Conservation (phyloP, 352 stramenopile species). For the Sclerospora graminicola region DNA sequence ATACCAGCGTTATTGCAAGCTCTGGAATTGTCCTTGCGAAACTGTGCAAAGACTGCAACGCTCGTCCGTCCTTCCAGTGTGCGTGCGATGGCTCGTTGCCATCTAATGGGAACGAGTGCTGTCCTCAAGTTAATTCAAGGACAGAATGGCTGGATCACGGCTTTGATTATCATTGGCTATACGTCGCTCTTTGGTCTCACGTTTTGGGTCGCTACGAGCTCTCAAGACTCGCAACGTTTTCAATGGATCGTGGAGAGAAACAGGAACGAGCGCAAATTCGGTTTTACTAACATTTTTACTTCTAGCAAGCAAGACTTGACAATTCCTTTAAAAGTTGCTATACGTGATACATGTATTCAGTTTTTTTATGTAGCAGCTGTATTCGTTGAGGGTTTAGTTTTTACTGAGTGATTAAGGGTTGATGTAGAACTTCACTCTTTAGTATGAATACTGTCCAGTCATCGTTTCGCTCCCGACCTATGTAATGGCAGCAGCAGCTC, state of each 20-base stretch:
- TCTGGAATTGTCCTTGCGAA: constrained; percentile 24
- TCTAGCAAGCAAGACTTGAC: too few relatives aligned
- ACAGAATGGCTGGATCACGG: constrained; percentile 18
- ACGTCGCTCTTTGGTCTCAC: constrained; percentile 20
- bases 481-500: too few relatives aligned
- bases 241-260: constrained; percentile 30
- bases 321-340: too few relatives aligned
- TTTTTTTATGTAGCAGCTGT: too few relatives aligned
- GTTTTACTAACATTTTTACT: too few relatives aligned
- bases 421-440: too few relatives aligned
- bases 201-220: constrained; percentile 29
- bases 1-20: constrained; percentile 7
- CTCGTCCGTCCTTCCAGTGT: constrained; percentile 21
- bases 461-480: too few relatives aligned
- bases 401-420: too few relatives aligned
- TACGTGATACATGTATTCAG: too few relatives aligned
- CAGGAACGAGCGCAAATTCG: constrained; percentile 26
- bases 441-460: too few relatives aligned
- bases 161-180: constrained; percentile 21
- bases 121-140: constrained; percentile 14
- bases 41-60: constrained; percentile 20
- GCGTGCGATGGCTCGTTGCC: constrained; percentile 17
- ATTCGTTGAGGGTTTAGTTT: too few relatives aligned
- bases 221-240: constrained; percentile 19
- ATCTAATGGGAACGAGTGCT: constrained; percentile 15